These are phyloP conservation scores for Geotrichum cucujoidarum DNA, from an alignment of 1,139 yeast genomes.

Conservation along the genomic window DNA sequence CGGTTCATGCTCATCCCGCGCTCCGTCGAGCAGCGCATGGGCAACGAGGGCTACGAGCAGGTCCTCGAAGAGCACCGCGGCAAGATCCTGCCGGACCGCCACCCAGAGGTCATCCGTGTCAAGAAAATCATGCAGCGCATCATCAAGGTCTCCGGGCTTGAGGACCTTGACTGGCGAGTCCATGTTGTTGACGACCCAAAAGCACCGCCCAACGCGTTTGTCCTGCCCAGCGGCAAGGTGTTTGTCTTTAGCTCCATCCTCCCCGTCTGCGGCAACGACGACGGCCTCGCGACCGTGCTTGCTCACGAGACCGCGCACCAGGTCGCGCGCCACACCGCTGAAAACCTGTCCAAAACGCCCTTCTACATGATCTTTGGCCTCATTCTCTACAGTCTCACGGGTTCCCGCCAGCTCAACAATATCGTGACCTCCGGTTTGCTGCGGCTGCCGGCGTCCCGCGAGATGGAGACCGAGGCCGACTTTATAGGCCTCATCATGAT, in stretches of 20 bases:
- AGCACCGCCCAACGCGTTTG: constrained; percentile 90
- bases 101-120: constrained; percentile 49
- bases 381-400: constrained; percentile 48
- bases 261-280: constrained; percentile 73
- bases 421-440: constrained; percentile 56
- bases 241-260: constrained; percentile 79
- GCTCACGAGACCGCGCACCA: constrained; percentile 94
- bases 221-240: constrained; percentile 91
- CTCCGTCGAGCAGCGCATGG: constrained; percentile 61
- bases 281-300: constrained; percentile 89
- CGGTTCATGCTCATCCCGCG: constrained; percentile 72
- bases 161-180: constrained; percentile 65
- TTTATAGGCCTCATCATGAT: constrained; percentile 86
- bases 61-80: constrained; percentile 42
- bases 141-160: constrained; percentile 40
- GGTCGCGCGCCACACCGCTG: constrained; percentile 86
- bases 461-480: constrained; percentile 95
- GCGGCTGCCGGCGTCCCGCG: constrained; percentile 80
- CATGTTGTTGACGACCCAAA: constrained; percentile 70
- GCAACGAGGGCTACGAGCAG: constrained; percentile 61
- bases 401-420: constrained; percentile 39
- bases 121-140: constrained; percentile 57
- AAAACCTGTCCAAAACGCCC: constrained; percentile 50
- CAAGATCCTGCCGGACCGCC: constrained; percentile 38
- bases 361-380: constrained; percentile 50